Conservation (phyloP, 164 flowering plant genomes). For the Euptelea pleiosperma region DNA sequence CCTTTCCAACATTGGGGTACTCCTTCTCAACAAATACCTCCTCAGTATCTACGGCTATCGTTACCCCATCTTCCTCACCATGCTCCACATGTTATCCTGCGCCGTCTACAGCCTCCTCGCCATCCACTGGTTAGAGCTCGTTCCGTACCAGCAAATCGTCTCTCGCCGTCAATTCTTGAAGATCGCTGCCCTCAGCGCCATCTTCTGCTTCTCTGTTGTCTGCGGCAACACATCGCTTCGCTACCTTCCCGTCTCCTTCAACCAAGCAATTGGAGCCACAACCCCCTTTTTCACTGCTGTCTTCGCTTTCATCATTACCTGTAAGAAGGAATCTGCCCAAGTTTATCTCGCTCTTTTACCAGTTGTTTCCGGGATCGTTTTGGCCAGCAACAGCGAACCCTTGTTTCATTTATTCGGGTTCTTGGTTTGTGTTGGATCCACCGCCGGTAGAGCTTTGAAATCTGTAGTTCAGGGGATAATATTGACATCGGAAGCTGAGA, state of each 20-base stretch:
- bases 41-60: slow-evolving; percentile 76
- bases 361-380: slow-evolving; percentile 78
- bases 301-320: slow-evolving; percentile 79
- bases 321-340: slow-evolving; percentile 63
- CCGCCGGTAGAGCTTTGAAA: slow-evolving; percentile 85
- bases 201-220: slow-evolving; percentile 91
- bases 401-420: slow-evolving; percentile 80
- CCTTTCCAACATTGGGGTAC: slow-evolving; percentile 85
- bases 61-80: slow-evolving; percentile 88
- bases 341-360: slow-evolving; percentile 80
- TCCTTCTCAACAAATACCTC: slow-evolving; percentile 84
- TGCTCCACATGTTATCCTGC: slow-evolving; percentile 87
- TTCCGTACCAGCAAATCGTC: slow-evolving; percentile 62
- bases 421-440: slow-evolving; percentile 72
- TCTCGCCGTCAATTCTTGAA: slow-evolving; percentile 70
- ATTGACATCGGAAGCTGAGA: slow-evolving; percentile 71
- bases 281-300: slow-evolving; percentile 95
- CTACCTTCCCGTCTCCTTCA: slow-evolving; percentile 84
- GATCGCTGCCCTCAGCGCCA: slow-evolving; percentile 57
- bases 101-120: slow-evolving; percentile 58
- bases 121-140: slow-evolving; percentile 52
- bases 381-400: slow-evolving; percentile 90
- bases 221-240: slow-evolving; percentile 85
- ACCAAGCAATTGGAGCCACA: slow-evolving; percentile 93
- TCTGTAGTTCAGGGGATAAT: slow-evolving; percentile 87